A percentile compares a stretch with the other conserved stretches of the same genome.
Conservation (phyloP, 768 basidiomycete genomes). For the Podaxis rugospora region DNA sequence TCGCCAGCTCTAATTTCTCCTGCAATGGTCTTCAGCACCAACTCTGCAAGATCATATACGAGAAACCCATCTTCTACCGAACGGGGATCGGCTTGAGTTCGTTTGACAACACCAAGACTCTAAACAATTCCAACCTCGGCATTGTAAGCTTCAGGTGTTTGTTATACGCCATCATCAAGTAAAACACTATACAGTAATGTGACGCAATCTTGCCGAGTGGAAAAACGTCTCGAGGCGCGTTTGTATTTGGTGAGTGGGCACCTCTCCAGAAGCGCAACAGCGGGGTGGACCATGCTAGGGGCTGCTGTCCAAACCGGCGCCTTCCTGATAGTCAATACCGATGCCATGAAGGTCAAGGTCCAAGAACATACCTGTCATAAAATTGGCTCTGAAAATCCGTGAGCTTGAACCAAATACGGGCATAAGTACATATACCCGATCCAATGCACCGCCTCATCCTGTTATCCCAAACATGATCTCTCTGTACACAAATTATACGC, state of each 20-base stretch:
- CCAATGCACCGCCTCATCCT: conserved; percentile 98
- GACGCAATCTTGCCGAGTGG: conserved; percentile 30
- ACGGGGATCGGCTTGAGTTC: conserved; percentile 73
- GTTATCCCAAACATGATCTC: conserved; percentile 91
- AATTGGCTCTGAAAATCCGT: not conserved
- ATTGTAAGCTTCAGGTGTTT: conserved; percentile 53
- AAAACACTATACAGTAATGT: too few relatives aligned
- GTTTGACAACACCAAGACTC: conserved; percentile 92
- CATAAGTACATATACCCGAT: conserved; percentile 91
- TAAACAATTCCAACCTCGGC: conserved; percentile 86
- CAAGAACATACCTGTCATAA: conserved; percentile 73
- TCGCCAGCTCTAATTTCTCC: too few relatives aligned
- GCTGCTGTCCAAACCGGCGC: too few relatives aligned
- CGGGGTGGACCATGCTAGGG: too few relatives aligned
- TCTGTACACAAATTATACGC: conserved; percentile 97
- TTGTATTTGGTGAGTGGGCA: too few relatives aligned
- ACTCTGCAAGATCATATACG: too few relatives aligned
- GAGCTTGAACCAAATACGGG: not conserved
- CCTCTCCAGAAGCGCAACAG: too few relatives aligned
- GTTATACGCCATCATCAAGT: too few relatives aligned
- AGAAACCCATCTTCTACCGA: too few relatives aligned
- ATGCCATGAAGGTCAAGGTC: conserved; percentile 86
- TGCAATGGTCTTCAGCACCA: too few relatives aligned
- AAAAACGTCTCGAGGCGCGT: conserved; percentile 24
- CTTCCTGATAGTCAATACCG: conserved; percentile 87